Conservation (phyloP, 345 rosid genomes). For the Acer yangbiense region DNA sequence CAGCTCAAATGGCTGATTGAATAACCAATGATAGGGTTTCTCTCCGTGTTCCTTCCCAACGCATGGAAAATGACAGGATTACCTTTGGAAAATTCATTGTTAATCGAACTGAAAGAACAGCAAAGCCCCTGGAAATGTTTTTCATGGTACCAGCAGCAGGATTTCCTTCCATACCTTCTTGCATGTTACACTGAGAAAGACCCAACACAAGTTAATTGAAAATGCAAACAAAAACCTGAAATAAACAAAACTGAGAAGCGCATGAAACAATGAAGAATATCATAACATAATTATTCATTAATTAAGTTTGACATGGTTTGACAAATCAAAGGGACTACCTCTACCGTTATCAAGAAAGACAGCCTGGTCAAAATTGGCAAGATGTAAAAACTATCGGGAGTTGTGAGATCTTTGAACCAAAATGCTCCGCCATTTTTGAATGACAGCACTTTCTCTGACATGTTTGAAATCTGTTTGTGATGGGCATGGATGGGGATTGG, state of each 20-base stretch:
- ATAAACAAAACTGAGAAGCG: background rate
- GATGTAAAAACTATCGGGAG: slow-evolving; percentile 69
- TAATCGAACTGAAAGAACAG: slow-evolving; percentile 69
- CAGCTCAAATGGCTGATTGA: too few species aligned
- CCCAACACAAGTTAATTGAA: slow-evolving; percentile 11
- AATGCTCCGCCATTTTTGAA: slow-evolving; percentile 80
- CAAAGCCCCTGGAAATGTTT: slow-evolving; percentile 59
- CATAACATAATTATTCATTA: background rate
- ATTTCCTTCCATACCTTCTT: slow-evolving; percentile 96
- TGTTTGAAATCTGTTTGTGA: slow-evolving; percentile 55
- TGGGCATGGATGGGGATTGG: slow-evolving; percentile 1
- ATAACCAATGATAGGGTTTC: too few species aligned
- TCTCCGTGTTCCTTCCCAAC: background rate
- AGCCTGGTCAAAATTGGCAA: slow-evolving; percentile 69
- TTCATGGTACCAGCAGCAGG: slow-evolving; percentile 57
- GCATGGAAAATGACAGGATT: slow-evolving; percentile 9
- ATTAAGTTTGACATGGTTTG: background rate
- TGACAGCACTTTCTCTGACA: slow-evolving; percentile 89
- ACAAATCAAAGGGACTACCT: slow-evolving; percentile 50
- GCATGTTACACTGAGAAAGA: slow-evolving; percentile 59
- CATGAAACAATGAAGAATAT: background rate
- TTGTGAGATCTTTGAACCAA: slow-evolving; percentile 79
- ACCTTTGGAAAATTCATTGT: slow-evolving; percentile 85
- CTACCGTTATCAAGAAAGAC: slow-evolving; percentile 74
- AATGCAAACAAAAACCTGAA: background rate